Evolutionary conservation across 1,284 basidiomycete species (phyloP).

Genomic region (Cryptococcus sp.): DNA sequence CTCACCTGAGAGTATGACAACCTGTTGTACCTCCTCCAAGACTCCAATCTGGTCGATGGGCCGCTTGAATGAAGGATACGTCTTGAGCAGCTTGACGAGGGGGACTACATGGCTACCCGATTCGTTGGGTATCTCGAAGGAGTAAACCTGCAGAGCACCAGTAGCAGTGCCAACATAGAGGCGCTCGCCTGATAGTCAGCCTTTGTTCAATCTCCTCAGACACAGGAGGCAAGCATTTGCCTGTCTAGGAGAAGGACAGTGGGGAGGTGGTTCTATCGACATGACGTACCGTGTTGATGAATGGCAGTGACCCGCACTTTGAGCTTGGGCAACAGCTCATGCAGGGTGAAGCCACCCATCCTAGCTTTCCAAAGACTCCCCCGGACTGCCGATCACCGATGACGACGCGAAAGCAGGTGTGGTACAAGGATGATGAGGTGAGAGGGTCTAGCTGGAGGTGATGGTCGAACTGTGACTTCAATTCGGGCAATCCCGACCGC

Average conservation of each 20-base stretch:
- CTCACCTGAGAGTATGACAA: slow-evolving; percentile 75
- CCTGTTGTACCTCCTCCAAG: slow-evolving; percentile 71
- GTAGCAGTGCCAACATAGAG: slow-evolving; percentile 69
- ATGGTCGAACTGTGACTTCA: too few relatives aligned
- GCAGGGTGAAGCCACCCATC: slow-evolving; percentile 22
- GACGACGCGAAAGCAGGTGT: too few relatives aligned
- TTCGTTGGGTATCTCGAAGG: slow-evolving; percentile 13
- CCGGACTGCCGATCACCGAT: background rate
- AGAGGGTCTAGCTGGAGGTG: too few relatives aligned
- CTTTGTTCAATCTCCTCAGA: too few relatives aligned
- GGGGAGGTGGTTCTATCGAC: background rate
- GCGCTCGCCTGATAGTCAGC: slow-evolving; percentile 55
- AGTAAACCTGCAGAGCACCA: slow-evolving; percentile 57
- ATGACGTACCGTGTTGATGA: slow-evolving; percentile 32
- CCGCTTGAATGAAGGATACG: slow-evolving; percentile 62
- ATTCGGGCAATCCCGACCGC: background rate
- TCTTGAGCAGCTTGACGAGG: slow-evolving; percentile 55
- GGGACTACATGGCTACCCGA: slow-evolving; percentile 31
- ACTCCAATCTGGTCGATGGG: slow-evolving; percentile 81
- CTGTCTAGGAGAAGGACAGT: background rate
- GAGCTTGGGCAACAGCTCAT: slow-evolving; percentile 26
- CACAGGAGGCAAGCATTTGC: background rate
- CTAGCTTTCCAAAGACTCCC: background rate
- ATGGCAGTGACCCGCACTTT: slow-evolving; percentile 34
- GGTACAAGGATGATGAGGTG: too few relatives aligned